Percentiles rank a stretch among this genome's conserved stretches.
These are phyloP conservation scores for Exophiala alcalophila DNA, from an alignment of 2,329 filamentous ascomycete species.

Conservation along the genomic window DNA sequence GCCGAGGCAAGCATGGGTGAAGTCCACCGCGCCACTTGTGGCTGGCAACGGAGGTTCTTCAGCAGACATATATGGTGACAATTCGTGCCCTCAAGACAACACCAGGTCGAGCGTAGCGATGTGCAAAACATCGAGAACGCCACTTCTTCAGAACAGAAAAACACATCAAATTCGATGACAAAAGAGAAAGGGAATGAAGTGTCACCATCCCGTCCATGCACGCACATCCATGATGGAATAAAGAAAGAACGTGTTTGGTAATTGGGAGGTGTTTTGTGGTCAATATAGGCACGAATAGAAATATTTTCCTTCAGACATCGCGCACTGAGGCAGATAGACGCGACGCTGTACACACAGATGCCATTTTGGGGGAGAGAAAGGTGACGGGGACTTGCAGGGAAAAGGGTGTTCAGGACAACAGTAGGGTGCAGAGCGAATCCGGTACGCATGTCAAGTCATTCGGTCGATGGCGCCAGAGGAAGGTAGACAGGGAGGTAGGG, in stretches of 20 bases:
- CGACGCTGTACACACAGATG: constrained; percentile 73
- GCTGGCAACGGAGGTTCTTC: no score
- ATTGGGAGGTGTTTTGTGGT: constrained; percentile 44
- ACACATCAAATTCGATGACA: not conserved
- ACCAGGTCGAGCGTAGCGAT: not conserved
- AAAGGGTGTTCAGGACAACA: not conserved
- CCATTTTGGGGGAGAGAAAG: constrained; percentile 36
- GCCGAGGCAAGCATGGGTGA: no score
- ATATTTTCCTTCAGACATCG: constrained; percentile 64
- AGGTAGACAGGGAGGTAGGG: constrained; percentile 7
- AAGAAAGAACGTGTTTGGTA: constrained; percentile 49
- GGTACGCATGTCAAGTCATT: no score
- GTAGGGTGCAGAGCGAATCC: no score
- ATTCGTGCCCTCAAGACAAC: no score
- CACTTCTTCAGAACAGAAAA: not conserved
- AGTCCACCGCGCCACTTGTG: no score
- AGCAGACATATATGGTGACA: no score
- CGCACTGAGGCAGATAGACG: constrained; percentile 52
- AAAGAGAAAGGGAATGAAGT: constrained; percentile 27
- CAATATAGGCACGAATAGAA: constrained; percentile 63
- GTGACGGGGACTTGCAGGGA: constrained; percentile 1
- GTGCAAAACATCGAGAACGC: not conserved
- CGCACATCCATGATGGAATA: constrained; percentile 41
- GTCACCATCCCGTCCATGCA: constrained; percentile 50
- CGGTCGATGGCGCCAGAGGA: not conserved